A percentile compares a stretch with the other conserved stretches of the same genome.
phyloP scores from a whole-genome alignment of 192 early-diverging fungal genomes.

The Glomus cerebriforme region DNA sequence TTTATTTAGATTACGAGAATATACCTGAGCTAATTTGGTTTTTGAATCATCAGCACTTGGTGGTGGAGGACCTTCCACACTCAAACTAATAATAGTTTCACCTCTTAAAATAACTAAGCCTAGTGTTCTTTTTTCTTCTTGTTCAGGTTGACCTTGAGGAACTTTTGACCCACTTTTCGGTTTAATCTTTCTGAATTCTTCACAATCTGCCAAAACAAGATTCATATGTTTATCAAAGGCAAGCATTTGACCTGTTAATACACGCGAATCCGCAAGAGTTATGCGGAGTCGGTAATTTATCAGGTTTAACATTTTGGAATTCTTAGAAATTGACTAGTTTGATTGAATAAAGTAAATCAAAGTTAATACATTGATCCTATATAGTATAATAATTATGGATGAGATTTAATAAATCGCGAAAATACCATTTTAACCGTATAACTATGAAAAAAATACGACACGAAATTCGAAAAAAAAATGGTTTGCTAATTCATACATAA shows the following conservation, averaged over 20 bases:
- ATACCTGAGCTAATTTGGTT: constrained; percentile 48
- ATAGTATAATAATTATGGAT: no score
- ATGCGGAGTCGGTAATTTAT: constrained; percentile 95
- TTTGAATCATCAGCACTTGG: constrained; percentile 54
- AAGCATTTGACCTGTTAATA: constrained; percentile 95
- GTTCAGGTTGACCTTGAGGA: constrained; percentile 52
- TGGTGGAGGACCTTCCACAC: constrained; percentile 89
- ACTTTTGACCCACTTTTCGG: constrained; percentile 61
- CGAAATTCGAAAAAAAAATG: no score
- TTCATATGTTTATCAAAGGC: constrained; percentile 99
- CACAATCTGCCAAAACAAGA: constrained; percentile 94
- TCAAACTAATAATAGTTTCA: constrained; percentile 88
- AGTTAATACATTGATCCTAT: neutral
- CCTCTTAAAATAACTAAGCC: constrained; percentile 94
- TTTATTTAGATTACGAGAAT: neutral
- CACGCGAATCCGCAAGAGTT: constrained; percentile 88
- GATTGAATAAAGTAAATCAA: neutral
- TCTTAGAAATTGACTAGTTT: constrained; percentile 64
- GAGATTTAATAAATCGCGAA: no score
- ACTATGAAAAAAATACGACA: no score
- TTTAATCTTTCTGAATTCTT: constrained; percentile 94
- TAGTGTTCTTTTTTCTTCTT: constrained; percentile 88
- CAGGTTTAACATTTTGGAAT: constrained; percentile 88
- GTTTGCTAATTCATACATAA: no score
- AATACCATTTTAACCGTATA: no score